Evolutionary conservation across 140 eudicot species (phyloP).

Genomic region (Ambrosia hybrid): DNA sequence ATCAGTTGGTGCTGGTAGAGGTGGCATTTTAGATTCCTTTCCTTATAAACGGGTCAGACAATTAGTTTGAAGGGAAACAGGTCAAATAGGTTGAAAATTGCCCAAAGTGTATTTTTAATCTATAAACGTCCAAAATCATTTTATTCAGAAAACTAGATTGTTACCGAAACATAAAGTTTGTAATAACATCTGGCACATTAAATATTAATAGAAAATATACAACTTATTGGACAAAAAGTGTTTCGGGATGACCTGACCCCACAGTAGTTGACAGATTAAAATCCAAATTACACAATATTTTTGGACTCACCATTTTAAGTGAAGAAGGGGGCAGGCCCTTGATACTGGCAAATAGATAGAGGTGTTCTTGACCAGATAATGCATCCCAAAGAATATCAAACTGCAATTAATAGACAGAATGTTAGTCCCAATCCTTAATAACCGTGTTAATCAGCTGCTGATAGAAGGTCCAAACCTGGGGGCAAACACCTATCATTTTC

Average conservation of each 20-base stretch:
- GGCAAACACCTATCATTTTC: slow-evolving; percentile 95
- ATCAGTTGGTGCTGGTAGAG: background rate
- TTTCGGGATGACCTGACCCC: no score
- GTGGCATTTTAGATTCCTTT: no score
- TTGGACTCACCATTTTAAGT: slow-evolving; percentile 45
- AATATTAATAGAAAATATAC: background rate
- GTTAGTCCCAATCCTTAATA: slow-evolving; percentile 20
- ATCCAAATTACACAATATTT: background rate
- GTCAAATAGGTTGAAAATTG: background rate
- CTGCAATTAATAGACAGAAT: slow-evolving; percentile 38
- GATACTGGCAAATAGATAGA: slow-evolving; percentile 82
- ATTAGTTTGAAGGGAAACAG: no score
- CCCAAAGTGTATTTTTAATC: background rate
- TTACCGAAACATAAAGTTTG: background rate
- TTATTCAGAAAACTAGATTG: background rate
- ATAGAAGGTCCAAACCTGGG: slow-evolving; percentile 57
- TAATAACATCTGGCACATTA: background rate
- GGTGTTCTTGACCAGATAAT: slow-evolving; percentile 92
- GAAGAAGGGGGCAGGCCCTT: slow-evolving; percentile 84
- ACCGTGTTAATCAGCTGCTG: background rate
- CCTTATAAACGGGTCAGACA: no score
- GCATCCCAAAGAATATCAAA: slow-evolving; percentile 98
- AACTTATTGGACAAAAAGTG: no score
- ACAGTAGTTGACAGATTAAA: background rate
- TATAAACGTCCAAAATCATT: background rate